Conservation (phyloP, 306 rosid genomes). For the Myrica gale region DNA sequence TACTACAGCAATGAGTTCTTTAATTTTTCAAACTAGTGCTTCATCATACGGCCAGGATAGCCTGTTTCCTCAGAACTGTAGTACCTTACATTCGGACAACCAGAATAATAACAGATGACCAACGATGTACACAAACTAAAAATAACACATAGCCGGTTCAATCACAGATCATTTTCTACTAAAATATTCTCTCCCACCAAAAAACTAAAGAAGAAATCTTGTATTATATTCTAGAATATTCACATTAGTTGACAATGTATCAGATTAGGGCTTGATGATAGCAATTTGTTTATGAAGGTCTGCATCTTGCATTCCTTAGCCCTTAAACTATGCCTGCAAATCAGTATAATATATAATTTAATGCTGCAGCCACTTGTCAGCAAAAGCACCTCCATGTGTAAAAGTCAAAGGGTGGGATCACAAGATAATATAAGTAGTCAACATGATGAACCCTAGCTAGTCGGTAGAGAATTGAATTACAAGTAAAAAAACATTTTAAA, state of each 20-base stretch:
- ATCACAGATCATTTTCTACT: constrained; percentile 34
- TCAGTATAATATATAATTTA: constrained; percentile 28
- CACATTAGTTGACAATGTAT: constrained; percentile 48
- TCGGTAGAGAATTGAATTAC: constrained; percentile 58
- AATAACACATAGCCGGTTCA: constrained; percentile 20
- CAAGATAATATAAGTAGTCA: constrained; percentile 41
- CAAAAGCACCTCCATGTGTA: constrained; percentile 44
- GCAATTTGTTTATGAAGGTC: constrained; percentile 30
- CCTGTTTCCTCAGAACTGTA: constrained; percentile 40
- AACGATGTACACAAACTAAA: constrained; percentile 31
- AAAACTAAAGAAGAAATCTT: constrained; percentile 7
- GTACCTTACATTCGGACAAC: constrained; percentile 56
- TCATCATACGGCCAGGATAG: constrained; percentile 36
- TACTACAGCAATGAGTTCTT: constrained; percentile 41
- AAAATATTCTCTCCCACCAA: background rate
- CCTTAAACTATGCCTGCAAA: constrained; percentile 58
- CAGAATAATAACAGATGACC: constrained; percentile 58
- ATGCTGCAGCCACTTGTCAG: constrained; percentile 30
- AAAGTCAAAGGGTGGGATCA: constrained; percentile 33
- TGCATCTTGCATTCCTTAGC: constrained; percentile 49
- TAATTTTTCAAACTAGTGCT: constrained; percentile 30
- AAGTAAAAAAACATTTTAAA: constrained; percentile 34
- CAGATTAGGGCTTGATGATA: constrained; percentile 31
- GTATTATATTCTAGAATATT: constrained; percentile 4
- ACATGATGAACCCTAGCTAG: constrained; percentile 43